Evolutionary conservation across 1,284 basidiomycete genomes (phyloP).

Genomic region (Earliella scabrosa): DNA sequence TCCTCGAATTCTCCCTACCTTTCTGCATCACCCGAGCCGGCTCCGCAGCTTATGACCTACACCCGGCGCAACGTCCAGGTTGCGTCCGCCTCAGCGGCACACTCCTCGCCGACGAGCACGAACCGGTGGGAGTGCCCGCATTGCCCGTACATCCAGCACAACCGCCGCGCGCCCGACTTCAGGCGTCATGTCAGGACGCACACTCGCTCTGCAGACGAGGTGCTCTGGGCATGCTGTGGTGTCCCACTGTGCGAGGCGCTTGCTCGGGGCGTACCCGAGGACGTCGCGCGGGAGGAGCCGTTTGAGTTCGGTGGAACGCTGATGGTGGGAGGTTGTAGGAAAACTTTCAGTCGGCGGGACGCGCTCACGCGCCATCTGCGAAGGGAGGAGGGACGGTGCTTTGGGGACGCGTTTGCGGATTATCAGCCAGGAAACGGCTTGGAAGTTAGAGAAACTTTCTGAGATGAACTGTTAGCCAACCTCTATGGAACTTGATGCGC

Average conservation of each 20-base stretch:
- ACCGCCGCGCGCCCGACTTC: constrained; percentile 53
- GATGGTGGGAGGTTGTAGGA: constrained; percentile 27
- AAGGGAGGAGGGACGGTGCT: constrained; percentile 14
- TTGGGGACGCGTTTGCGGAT: constrained; percentile 6
- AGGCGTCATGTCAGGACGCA: constrained; percentile 58
- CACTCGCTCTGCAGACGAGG: constrained; percentile 17
- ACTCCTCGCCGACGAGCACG: neutral
- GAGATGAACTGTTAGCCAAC: no score
- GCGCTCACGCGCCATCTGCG: constrained; percentile 27
- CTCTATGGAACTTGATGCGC: no score
- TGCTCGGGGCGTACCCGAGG: neutral
- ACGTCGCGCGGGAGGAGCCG: neutral
- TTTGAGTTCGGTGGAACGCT: constrained; percentile 24
- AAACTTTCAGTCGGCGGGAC: constrained; percentile 27
- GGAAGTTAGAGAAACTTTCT: neutral
- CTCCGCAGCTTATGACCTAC: neutral
- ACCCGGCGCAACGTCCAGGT: neutral
- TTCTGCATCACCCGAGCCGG: neutral
- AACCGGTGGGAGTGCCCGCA: constrained; percentile 9
- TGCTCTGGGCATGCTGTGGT: constrained; percentile 23
- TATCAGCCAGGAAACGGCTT: neutral
- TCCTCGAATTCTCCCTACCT: neutral
- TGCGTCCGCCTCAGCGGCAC: neutral
- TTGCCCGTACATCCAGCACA: constrained; percentile 33
- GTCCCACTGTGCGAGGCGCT: constrained; percentile 10